A percentile compares a stretch with the other conserved stretches of the same genome.
Evolutionary conservation across 75 land plant species (phyloP).

Genomic region (Picea glauca): DNA sequence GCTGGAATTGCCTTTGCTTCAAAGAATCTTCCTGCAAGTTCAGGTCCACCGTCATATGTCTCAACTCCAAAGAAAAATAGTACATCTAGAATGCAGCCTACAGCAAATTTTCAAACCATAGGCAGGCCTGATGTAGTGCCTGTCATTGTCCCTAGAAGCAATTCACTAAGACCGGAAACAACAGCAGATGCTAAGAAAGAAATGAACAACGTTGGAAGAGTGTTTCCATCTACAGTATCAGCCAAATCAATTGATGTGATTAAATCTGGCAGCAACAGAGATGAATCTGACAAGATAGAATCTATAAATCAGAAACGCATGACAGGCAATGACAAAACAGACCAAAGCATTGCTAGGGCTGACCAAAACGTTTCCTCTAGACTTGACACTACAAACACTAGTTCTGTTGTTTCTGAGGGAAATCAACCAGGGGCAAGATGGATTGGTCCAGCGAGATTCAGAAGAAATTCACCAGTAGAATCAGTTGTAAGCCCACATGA

Average conservation of each 20-base stretch:
- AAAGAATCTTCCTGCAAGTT: constrained; percentile 24
- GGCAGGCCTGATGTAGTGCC: constrained; percentile 8
- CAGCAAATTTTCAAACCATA: not conserved
- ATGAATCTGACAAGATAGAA: constrained; percentile 17
- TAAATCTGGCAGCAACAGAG: constrained; percentile 19
- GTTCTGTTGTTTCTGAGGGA: not conserved
- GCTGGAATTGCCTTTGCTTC: constrained; percentile 12
- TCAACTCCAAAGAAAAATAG: constrained; percentile 22
- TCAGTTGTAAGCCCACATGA: not conserved
- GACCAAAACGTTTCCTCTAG: constrained; percentile 1
- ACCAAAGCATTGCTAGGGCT: not conserved
- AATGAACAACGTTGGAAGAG: constrained; percentile 18
- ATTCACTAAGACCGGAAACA: constrained; percentile 17
- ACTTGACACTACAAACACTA: not conserved
- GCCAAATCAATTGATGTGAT: constrained; percentile 25
- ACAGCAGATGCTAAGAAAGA: constrained; percentile 17
- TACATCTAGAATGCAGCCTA: constrained; percentile 5
- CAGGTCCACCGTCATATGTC: constrained; percentile 25
- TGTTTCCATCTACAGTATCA: constrained; percentile 8
- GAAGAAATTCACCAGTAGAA: constrained; percentile 8
- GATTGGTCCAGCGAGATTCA: constrained; percentile 1
- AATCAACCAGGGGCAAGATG: constrained; percentile 1
- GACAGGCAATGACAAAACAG: constrained; percentile 3
- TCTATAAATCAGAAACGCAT: not conserved
- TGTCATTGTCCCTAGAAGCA: constrained; percentile 27